These are phyloP conservation scores for Fraxinus anomala DNA, from an alignment of 257 asterid genomes.

Conservation along the genomic window DNA sequence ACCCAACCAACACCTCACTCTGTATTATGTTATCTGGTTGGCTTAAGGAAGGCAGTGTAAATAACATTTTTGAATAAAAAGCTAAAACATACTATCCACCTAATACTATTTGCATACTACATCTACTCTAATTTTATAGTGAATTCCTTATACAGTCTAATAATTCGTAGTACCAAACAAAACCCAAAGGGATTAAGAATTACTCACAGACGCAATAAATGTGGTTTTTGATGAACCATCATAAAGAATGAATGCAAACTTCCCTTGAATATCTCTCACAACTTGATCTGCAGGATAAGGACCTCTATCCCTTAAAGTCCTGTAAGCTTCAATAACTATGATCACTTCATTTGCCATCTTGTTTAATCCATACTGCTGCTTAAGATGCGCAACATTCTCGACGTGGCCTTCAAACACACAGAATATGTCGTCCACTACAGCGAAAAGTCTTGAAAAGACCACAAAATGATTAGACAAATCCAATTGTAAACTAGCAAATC, in stretches of 20 bases:
- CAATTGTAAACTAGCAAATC: background rate
- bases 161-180: too few relatives aligned
- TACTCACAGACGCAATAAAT: slow-evolving; percentile 76
- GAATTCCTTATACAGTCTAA: too few relatives aligned
- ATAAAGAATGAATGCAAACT: slow-evolving; percentile 72
- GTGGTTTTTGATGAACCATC: slow-evolving; percentile 61
- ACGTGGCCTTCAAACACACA: slow-evolving; percentile 95
- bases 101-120: too few relatives aligned
- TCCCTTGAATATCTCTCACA: slow-evolving; percentile 83
- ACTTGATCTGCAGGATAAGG: slow-evolving; percentile 97
- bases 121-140: too few relatives aligned
- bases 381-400: slow-evolving; percentile 81
- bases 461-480: background rate
- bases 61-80: background rate
- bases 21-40: too few relatives aligned
- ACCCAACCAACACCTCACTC: too few relatives aligned
- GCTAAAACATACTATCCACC: background rate
- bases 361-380: slow-evolving; percentile 90
- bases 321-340: slow-evolving; percentile 87
- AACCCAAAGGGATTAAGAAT: background rate
- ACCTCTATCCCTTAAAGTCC: slow-evolving; percentile 94
- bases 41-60: background rate
- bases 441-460: slow-evolving; percentile 55
- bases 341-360: slow-evolving; percentile 85
- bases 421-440: slow-evolving; percentile 84